Base-by-base conservation (phyloP, 1,284 basidiomycete species). In the Athelia sp. region DNA sequence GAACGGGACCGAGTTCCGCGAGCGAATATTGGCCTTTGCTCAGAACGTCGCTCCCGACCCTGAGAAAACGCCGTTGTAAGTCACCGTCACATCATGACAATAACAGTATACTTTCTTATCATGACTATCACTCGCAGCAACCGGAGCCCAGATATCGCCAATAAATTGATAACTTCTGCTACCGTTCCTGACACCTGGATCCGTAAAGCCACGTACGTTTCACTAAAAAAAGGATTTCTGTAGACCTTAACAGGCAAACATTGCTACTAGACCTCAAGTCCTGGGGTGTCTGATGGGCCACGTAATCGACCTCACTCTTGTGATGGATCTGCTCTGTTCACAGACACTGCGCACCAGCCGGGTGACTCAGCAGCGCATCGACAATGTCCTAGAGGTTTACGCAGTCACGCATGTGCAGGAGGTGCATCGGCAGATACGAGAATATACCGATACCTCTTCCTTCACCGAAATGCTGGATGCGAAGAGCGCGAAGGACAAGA, bases 201-300 rank as follows among this genome's bases (percentile, higher is more conserved):
- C n/a, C n/a, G n/a, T 21, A n/a, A 40, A 21, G 6, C 4, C 8
- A 40, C 36, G 36, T 24, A 14, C 22, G 43, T 46, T 15, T 47
- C 35, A 21, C 22, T 24, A 13, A n/a, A n/a, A n/a, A 4, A 43
- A 36, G 26, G 18, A 26, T 24, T 34, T 42, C 17, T n/a, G n/a
- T n/a, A 11, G n/a, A 8, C 36, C 9, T 40, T n/a, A 40, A n/a
- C 36, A 29, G 4, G 26, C 26, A n/a, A n/a, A n/a, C n/a, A 29
- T 29, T 19, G 36, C 32, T 43, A 23, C 38, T 40, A 54, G 54
- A 10, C 54, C 54, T n/a, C 49, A 49, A 36, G 46, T 45, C 11
- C 50, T 56, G 24, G 53, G 55, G 23, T 56, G 49, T 24, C 46
- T 56, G 35, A 55, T 56, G 51, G 55, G 43, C 2, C 54, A 55